Evolutionary conservation across 345 rosid genomes (phyloP).

Genomic region (Citrus trifoliata): DNA sequence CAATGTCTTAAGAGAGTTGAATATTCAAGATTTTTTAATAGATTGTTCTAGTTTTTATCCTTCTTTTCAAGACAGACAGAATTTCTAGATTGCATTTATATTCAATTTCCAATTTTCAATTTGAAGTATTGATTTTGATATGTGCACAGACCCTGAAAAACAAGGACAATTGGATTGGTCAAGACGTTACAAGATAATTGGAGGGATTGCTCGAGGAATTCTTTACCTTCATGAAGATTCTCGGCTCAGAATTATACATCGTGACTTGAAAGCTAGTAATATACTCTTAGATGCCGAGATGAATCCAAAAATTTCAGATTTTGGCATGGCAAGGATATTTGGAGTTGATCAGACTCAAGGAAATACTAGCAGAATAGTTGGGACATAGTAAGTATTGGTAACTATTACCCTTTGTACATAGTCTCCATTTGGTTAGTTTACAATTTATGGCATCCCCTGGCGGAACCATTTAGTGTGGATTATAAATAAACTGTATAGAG

Average conservation of each 20-base stretch:
- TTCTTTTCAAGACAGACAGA: too few species aligned
- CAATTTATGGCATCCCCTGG: not conserved
- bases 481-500: too few species aligned
- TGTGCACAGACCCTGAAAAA: conserved; percentile 28
- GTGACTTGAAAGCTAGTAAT: conserved; percentile 46
- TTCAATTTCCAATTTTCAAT: too few species aligned
- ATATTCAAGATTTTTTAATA: too few species aligned
- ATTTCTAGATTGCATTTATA: not conserved
- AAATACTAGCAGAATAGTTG: conserved; percentile 28
- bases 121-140: not conserved
- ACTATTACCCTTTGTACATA: not conserved
- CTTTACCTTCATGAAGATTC: conserved; percentile 59
- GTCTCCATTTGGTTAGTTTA: not conserved
- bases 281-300: conserved; percentile 22
- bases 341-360: conserved; percentile 35
- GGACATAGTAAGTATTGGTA: conserved; percentile 30
- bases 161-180: conserved; percentile 38
- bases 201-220: conserved; percentile 52
- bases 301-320: conserved; percentile 43
- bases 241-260: conserved; percentile 44
- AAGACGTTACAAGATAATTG: conserved; percentile 43
- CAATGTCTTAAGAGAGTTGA: too few species aligned
- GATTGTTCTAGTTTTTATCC: too few species aligned
- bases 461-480: too few species aligned
- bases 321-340: conserved; percentile 42